Evolutionary conservation across 2,329 filamentous ascomycete species (phyloP).

Genomic region (Fusarium globosum): DNA sequence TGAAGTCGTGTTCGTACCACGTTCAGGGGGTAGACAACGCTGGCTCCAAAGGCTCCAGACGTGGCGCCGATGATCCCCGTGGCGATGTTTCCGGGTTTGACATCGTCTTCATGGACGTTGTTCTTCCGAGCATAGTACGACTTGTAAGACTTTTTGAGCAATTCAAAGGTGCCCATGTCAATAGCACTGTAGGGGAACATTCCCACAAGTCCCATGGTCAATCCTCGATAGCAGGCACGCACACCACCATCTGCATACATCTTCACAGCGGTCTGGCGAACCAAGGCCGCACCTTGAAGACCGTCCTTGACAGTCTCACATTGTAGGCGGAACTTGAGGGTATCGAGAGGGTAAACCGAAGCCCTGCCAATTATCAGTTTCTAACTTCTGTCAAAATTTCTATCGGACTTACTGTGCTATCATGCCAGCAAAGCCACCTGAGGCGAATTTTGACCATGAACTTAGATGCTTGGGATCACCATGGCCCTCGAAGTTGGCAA

Average conservation of each 20-base stretch:
- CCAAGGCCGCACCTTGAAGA: conserved; percentile 82
- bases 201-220: conserved; percentile 92
- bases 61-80: conserved; percentile 91
- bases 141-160: conserved; percentile 82
- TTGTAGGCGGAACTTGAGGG: conserved; percentile 85
- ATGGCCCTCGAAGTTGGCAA: conserved; percentile 89
- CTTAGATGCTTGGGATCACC: conserved; percentile 82
- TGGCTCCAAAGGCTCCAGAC: conserved; percentile 90
- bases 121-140: conserved; percentile 74
- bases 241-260: conserved; percentile 85
- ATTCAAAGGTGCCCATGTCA: conserved; percentile 94
- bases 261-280: conserved; percentile 83
- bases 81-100: conserved; percentile 81
- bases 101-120: conserved; percentile 84
- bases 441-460: conserved; percentile 87
- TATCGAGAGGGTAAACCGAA: conserved; percentile 94
- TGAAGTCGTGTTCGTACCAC: conserved; percentile 91
- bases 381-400: background rate
- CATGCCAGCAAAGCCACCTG: conserved; percentile 92
- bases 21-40: conserved; percentile 95
- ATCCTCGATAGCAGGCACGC: conserved; percentile 85
- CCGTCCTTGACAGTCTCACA: conserved; percentile 93
- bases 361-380: conserved; percentile 63
- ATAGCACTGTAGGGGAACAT: conserved; percentile 99
- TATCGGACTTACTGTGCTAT: conserved; percentile 80